Conservation (phyloP, 2,329 filamentous ascomycete species). For the Bipolaris oryzae region DNA sequence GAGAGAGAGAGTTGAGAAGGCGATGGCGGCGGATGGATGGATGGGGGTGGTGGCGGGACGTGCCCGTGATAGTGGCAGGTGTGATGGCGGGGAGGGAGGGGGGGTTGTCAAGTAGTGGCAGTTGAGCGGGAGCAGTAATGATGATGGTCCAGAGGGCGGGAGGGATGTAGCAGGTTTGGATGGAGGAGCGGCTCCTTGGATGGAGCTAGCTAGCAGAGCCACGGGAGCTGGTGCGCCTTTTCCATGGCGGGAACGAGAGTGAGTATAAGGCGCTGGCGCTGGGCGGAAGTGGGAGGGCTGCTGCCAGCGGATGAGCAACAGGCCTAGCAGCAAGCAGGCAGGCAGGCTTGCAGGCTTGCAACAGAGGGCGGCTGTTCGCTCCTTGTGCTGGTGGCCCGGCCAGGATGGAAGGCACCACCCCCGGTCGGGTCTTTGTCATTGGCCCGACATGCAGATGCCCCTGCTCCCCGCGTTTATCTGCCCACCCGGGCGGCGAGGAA, state of each 20-base stretch:
- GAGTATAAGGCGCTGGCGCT: slow-evolving; percentile 38
- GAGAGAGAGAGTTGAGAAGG: not conserved
- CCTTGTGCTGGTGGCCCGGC: slow-evolving; percentile 26
- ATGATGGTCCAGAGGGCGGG: not conserved
- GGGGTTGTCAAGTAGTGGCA: not conserved
- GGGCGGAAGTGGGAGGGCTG: slow-evolving; percentile 31
- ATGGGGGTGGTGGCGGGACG: not conserved
- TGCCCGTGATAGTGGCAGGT: not conserved
- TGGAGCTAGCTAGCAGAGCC: slow-evolving; percentile 22
- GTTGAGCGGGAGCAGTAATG: not conserved
- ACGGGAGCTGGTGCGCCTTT: slow-evolving; percentile 29
- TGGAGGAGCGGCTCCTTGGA: slow-evolving; percentile 15
- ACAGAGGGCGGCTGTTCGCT: slow-evolving; percentile 41
- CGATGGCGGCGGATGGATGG: not conserved
- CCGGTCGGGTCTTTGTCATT: slow-evolving; percentile 20
- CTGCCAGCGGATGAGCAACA: slow-evolving; percentile 35
- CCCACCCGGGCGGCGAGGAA: slow-evolving; percentile 23
- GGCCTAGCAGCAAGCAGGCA: too few relatives aligned
- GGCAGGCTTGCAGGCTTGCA: slow-evolving; percentile 8
- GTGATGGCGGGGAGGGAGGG: not conserved
- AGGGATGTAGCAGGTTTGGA: slow-evolving; percentile 9
- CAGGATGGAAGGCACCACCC: slow-evolving; percentile 18
- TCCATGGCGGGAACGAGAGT: slow-evolving; percentile 39
- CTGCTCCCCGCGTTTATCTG: slow-evolving; percentile 31
- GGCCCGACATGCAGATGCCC: slow-evolving; percentile 20